These are phyloP conservation scores for Gynochthodes officinalis DNA, from an alignment of 257 asterid genomes.

Conservation along the genomic window DNA sequence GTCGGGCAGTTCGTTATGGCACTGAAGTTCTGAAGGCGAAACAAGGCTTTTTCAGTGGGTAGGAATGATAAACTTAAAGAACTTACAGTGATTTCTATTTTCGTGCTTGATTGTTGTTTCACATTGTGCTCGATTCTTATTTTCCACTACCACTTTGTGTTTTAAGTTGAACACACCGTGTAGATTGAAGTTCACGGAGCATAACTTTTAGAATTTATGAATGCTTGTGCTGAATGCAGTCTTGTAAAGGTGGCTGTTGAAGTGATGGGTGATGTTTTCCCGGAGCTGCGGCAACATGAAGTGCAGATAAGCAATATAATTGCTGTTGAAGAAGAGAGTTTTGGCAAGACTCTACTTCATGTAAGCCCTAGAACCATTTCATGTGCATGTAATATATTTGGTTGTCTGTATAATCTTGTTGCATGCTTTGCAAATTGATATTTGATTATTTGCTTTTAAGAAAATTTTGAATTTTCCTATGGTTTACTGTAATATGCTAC, in stretches of 20 bases:
- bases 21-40: slow-evolving; percentile 88
- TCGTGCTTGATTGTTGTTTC: background rate
- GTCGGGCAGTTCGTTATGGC: slow-evolving; percentile 98
- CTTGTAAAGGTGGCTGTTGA: slow-evolving; percentile 78
- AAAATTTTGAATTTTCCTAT: background rate
- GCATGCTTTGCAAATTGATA: background rate
- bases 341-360: slow-evolving; percentile 83
- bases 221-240: slow-evolving; percentile 40
- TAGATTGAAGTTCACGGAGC: background rate
- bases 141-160: background rate
- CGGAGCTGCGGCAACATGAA: slow-evolving; percentile 75
- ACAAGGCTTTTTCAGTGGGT: slow-evolving; percentile 87
- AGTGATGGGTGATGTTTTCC: slow-evolving; percentile 78
- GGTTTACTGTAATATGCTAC: background rate
- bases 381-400: background rate
- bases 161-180: too few relatives aligned
- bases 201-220: slow-evolving; percentile 1
- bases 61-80: slow-evolving; percentile 21
- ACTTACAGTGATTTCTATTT: background rate
- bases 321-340: slow-evolving; percentile 90
- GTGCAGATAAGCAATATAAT: slow-evolving; percentile 59
- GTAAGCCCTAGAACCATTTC: slow-evolving; percentile 32
- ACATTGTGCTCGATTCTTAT: background rate
- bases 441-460: background rate
- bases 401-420: background rate